phyloP scores from a whole-genome alignment of 73 alveolate species.

The Paramecium bursaria region DNA sequence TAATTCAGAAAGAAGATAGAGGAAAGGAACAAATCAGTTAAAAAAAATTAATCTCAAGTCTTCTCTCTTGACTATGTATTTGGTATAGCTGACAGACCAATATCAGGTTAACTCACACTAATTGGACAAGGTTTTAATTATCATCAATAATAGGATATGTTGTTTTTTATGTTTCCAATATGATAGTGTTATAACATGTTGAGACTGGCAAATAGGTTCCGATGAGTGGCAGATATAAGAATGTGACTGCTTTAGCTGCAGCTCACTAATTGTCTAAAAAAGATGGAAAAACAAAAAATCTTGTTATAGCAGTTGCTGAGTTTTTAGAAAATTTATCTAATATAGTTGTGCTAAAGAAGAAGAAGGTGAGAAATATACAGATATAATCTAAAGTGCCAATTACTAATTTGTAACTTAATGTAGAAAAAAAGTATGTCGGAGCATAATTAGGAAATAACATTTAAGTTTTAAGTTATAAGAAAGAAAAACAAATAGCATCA shows the following conservation, averaged over 20 bases:
- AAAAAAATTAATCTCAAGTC: background rate
- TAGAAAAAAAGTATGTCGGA: slow-evolving; percentile 62
- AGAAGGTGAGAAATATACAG: slow-evolving; percentile 39
- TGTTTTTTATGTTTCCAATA: slow-evolving; percentile 66
- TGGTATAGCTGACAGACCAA: slow-evolving; percentile 66
- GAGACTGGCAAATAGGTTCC: slow-evolving; percentile 38
- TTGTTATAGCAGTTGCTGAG: slow-evolving; percentile 68
- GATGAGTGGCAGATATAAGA: slow-evolving; percentile 62
- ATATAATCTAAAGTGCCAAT: slow-evolving; percentile 57
- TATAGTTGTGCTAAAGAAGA: slow-evolving; percentile 53
- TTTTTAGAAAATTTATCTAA: slow-evolving; percentile 23
- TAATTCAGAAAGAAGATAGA: slow-evolving; percentile 48
- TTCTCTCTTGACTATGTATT: slow-evolving; percentile 59
- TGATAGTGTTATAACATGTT: slow-evolving; percentile 63
- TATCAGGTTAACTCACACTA: slow-evolving; percentile 40
- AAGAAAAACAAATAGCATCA: slow-evolving; percentile 57
- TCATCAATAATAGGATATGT: slow-evolving; percentile 4
- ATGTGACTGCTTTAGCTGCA: slow-evolving; percentile 67
- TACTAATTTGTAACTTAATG: slow-evolving; percentile 2
- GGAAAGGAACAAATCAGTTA: slow-evolving; percentile 57
- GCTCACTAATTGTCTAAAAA: too few species aligned
- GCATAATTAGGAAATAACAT: slow-evolving; percentile 19
- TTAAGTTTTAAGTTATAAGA: slow-evolving; percentile 62
- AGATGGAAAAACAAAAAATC: slow-evolving; percentile 47
- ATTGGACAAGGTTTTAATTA: slow-evolving; percentile 50